Percentiles rank a stretch among this genome's conserved stretches.
Evolutionary conservation across 2,329 filamentous ascomycete species (phyloP).

Genomic region (Fusarium mexicanum): DNA sequence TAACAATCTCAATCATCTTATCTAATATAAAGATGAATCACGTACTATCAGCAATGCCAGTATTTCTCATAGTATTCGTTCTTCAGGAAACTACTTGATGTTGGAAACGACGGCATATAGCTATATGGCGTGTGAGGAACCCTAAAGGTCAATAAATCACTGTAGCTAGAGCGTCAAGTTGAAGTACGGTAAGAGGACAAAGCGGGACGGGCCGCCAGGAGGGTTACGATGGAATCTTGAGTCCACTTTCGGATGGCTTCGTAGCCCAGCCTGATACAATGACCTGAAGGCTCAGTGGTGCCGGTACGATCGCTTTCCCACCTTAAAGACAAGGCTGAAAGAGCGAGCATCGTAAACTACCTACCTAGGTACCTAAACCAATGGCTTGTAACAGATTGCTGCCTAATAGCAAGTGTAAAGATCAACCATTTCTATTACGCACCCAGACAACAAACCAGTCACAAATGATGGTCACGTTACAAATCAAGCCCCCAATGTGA

Average conservation of each 20-base stretch:
- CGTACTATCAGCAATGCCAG: background rate
- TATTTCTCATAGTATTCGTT: background rate
- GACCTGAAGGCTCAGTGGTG: background rate
- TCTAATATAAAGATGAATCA: too few relatives aligned
- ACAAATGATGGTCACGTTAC: constrained; percentile 21
- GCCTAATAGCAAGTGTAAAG: background rate
- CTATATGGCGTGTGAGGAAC: background rate
- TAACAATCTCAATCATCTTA: accelerated
- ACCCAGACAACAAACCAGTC: constrained; percentile 8
- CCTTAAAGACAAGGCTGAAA: background rate
- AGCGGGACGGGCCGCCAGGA: constrained; percentile 2
- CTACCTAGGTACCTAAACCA: too few relatives aligned
- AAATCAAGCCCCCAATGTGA: constrained; percentile 10
- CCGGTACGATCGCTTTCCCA: background rate
- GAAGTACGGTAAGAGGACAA: too few relatives aligned
- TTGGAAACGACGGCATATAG: background rate
- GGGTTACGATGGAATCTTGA: background rate
- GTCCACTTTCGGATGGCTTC: background rate
- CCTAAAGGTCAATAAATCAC: background rate
- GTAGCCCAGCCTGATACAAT: background rate
- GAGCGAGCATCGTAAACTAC: background rate
- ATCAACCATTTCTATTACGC: background rate
- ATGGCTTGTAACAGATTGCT: background rate
- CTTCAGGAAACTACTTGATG: background rate
- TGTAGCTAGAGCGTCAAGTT: too few relatives aligned